Conservation (phyloP, 2,329 filamentous ascomycete genomes). For the Aphanocladium album region DNA sequence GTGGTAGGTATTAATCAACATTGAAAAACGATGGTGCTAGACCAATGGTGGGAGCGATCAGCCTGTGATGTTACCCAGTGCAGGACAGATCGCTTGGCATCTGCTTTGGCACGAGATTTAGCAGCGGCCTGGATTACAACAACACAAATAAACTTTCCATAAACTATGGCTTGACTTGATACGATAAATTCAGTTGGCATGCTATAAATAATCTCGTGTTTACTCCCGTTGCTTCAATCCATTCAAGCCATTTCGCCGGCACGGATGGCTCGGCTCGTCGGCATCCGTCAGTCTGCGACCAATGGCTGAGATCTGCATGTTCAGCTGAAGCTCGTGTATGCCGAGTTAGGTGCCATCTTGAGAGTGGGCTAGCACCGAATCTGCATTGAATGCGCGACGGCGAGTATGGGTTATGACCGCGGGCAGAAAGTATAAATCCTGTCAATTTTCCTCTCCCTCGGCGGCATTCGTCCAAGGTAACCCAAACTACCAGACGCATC, state of each 20-base stretch:
- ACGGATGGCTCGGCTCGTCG: not conserved
- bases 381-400: not conserved
- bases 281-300: not conserved
- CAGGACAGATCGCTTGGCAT: too few relatives aligned
- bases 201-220: not conserved
- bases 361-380: not conserved
- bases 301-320: not conserved
- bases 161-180: too few relatives aligned
- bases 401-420: not conserved
- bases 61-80: too few relatives aligned
- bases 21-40: too few relatives aligned
- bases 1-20: too few relatives aligned
- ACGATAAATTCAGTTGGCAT: not conserved
- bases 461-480: not conserved
- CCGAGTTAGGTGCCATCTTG: not conserved
- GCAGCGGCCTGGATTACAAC: too few relatives aligned
- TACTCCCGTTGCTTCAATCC: not conserved
- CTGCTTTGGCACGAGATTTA: too few relatives aligned
- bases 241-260: not conserved
- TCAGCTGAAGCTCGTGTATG: conserved; percentile 7
- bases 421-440: not conserved
- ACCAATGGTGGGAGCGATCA: too few relatives aligned
- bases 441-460: too few relatives aligned
- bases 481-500: not conserved
- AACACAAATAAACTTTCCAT: too few relatives aligned